phyloP scores from a whole-genome alignment of 257 asterid genomes.

The Solanum tarapatanum region DNA sequence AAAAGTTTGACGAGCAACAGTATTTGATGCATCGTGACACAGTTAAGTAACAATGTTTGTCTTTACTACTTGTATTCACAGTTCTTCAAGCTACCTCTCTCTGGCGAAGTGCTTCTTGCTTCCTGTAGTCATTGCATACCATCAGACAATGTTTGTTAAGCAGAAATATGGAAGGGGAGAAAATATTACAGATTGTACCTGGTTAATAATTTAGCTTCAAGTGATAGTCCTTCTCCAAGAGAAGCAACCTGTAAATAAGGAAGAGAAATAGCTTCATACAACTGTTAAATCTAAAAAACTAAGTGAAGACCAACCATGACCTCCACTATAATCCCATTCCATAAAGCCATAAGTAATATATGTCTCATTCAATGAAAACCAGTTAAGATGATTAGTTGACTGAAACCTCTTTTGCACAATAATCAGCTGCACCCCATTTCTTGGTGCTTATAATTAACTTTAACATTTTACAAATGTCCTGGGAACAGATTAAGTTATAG shows the following conservation, averaged over 20 bases:
- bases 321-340: background rate
- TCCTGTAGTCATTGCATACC: slow-evolving; percentile 47
- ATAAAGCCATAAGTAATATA: background rate
- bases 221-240: slow-evolving; percentile 91
- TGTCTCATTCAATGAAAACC: background rate
- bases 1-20: background rate
- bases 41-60: background rate
- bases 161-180: slow-evolving; percentile 8
- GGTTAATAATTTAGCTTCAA: slow-evolving; percentile 88
- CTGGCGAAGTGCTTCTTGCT: slow-evolving; percentile 94
- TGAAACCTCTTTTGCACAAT: background rate
- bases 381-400: background rate
- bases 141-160: slow-evolving; percentile 22
- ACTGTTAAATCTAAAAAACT: background rate
- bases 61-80: background rate
- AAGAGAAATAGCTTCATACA: background rate
- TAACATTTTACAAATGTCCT: background rate
- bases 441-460: background rate
- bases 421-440: background rate
- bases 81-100: slow-evolving; percentile 56
- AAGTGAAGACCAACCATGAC: background rate
- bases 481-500: background rate
- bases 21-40: background rate
- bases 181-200: slow-evolving; percentile 35
- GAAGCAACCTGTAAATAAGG: slow-evolving; percentile 64